Percentiles rank a stretch among this genome's conserved stretches.
Evolutionary conservation across 306 rosid genomes (phyloP).

Genomic region (Fragaria nilgerrensis): DNA sequence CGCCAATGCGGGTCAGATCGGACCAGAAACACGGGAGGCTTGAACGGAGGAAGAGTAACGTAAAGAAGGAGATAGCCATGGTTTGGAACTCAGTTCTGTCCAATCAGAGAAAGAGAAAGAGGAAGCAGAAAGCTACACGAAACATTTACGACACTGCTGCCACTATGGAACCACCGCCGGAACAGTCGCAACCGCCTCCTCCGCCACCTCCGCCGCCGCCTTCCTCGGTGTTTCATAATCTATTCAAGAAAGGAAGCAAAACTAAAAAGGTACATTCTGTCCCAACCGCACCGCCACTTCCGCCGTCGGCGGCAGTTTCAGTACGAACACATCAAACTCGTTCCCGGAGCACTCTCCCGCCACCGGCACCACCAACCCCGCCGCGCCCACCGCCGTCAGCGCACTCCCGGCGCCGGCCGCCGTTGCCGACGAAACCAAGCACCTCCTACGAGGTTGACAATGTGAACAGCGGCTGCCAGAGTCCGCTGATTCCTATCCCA

Average conservation of each 20-base stretch:
- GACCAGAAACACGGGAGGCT: conserved; percentile 32
- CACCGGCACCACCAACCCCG: conserved; percentile 28
- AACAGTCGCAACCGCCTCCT: conserved; percentile 45
- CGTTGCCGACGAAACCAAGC: conserved; percentile 47
- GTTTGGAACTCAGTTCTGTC: conserved; percentile 63
- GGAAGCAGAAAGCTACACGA: conserved; percentile 31
- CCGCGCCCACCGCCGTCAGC: conserved; percentile 1
- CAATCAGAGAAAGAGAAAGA: conserved; percentile 58
- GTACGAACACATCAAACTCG: conserved; percentile 24
- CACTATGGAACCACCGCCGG: conserved; percentile 19
- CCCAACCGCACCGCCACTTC: conserved; percentile 33
- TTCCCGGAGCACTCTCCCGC: neutral
- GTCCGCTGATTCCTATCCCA: conserved; percentile 54
- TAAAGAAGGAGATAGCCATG: conserved; percentile 49
- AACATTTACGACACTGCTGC: conserved; percentile 22
- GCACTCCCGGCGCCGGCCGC: conserved; percentile 41
- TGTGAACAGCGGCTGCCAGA: conserved; percentile 38
- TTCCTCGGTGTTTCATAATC: conserved; percentile 56
- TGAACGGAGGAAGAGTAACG: conserved; percentile 40
- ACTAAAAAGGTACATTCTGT: conserved; percentile 64
- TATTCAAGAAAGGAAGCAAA: conserved; percentile 64
- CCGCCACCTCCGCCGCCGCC: conserved; percentile 71
- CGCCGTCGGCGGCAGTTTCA: conserved; percentile 35
- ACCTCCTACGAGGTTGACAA: conserved; percentile 17
- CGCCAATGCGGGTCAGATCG: conserved; percentile 27